phyloP scores from a whole-genome alignment of 2,329 filamentous ascomycete genomes.

The Zymoseptoria ardabiliae region DNA sequence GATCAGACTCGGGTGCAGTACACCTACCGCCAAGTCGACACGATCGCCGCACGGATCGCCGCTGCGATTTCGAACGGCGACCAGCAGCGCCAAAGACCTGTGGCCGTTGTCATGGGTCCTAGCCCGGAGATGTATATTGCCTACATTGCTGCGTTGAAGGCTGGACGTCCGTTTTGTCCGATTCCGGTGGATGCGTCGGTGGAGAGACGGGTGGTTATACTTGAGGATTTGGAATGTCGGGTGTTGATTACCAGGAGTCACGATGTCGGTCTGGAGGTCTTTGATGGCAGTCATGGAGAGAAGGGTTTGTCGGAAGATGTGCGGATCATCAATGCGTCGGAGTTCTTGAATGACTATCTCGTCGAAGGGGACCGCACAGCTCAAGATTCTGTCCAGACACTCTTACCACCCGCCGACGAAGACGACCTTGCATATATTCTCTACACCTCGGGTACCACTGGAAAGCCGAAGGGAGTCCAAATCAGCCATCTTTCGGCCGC shows the following conservation, averaged over 20 bases:
- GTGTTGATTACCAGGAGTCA: neutral
- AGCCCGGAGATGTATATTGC: slow-evolving; percentile 11
- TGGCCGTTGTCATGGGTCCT: slow-evolving; percentile 14
- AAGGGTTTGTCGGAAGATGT: neutral
- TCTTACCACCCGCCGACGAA: slow-evolving; percentile 16
- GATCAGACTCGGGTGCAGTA: neutral
- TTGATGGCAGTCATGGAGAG: neutral
- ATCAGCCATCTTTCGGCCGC: slow-evolving; percentile 9
- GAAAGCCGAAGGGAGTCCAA: slow-evolving; percentile 18
- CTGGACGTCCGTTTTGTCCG: slow-evolving; percentile 11
- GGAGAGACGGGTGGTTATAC: slow-evolving; percentile 8
- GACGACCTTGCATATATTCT: slow-evolving; percentile 13
- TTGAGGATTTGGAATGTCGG: slow-evolving; percentile 8
- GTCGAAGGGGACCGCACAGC: neutral
- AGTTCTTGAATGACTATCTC: neutral
- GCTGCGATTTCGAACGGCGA: neutral
- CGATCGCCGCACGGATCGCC: neutral
- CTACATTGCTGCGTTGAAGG: slow-evolving; percentile 11
- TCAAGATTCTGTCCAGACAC: neutral
- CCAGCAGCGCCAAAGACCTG: neutral
- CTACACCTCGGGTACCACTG: slow-evolving; percentile 23
- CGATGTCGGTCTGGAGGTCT: neutral
- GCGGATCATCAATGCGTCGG: neutral
- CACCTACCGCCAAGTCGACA: neutral
- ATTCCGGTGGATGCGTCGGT: slow-evolving; percentile 8